Conservation (phyloP, 2,329 filamentous ascomycete genomes). For the Diplodia intermedia region DNA sequence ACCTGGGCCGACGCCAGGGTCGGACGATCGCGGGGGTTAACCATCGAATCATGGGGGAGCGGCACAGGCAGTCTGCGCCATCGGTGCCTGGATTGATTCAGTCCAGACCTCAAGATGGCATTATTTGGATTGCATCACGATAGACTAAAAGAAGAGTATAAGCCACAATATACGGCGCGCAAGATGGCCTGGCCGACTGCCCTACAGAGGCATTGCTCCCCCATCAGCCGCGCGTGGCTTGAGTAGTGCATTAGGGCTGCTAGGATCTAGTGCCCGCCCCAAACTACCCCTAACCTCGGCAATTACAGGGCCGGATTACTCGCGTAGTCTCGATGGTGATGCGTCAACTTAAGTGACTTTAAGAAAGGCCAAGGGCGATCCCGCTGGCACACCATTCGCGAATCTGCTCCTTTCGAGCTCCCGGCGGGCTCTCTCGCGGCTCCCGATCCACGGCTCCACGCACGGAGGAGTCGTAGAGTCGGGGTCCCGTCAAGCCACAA, state of each 20-base stretch:
- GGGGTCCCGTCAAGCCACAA: not conserved
- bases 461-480: not conserved
- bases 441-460: no score
- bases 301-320: not conserved
- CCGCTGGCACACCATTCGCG: not conserved
- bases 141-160: not conserved
- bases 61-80: no score
- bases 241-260: not conserved
- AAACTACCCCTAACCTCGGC: slow-evolving; percentile 1
- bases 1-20: not conserved
- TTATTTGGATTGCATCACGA: not conserved
- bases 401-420: no score
- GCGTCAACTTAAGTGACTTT: not conserved
- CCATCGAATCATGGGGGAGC: no score
- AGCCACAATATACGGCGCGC: not conserved
- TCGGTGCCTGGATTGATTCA: no score
- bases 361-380: not conserved
- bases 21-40: no score
- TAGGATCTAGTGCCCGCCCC: not conserved
- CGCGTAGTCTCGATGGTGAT: not conserved
- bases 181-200: not conserved
- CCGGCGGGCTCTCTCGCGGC: no score
- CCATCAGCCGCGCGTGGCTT: not conserved
- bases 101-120: no score
- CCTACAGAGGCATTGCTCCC: not conserved